These are phyloP conservation scores for Trematosphaeria pertusa DNA, from an alignment of 2,329 filamentous ascomycete species.

Conservation along the genomic window DNA sequence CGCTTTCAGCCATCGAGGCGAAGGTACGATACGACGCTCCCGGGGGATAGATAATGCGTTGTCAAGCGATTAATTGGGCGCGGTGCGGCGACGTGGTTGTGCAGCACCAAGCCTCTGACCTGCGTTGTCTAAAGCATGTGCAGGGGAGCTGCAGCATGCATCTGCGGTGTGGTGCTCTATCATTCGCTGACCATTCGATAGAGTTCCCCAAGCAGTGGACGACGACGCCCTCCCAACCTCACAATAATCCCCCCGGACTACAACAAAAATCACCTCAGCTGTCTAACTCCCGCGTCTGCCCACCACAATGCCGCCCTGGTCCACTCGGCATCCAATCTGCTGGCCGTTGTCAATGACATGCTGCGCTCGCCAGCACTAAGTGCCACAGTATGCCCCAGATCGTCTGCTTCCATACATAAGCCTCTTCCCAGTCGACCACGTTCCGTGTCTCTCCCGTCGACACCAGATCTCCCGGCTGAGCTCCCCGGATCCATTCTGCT, in stretches of 20 bases:
- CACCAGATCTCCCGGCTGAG: conserved; percentile 42
- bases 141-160: conserved; percentile 30
- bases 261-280: conserved; percentile 21
- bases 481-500: conserved; percentile 38
- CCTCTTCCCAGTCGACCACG: conserved; percentile 48
- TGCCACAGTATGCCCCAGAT: conserved; percentile 36
- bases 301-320: conserved; percentile 37
- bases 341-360: conserved; percentile 52
- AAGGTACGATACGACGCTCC: conserved; percentile 38
- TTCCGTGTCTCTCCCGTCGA: conserved; percentile 49
- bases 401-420: conserved; percentile 37
- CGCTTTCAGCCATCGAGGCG: conserved; percentile 20
- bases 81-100: conserved; percentile 41
- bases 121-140: conserved; percentile 29
- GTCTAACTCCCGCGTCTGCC: conserved; percentile 32
- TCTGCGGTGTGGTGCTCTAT: conserved; percentile 35
- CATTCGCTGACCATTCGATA: conserved; percentile 42
- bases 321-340: conserved; percentile 44
- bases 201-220: conserved; percentile 28
- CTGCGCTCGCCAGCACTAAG: conserved; percentile 49
- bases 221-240: conserved; percentile 39
- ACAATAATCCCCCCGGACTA: conserved; percentile 34
- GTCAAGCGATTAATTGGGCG: conserved; percentile 30
- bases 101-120: conserved; percentile 28
- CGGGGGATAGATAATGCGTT: conserved; percentile 30